A percentile compares a stretch with the other conserved stretches of the same genome.
phyloP scores from a whole-genome alignment of 1,284 basidiomycete genomes.

The Polyporus tsugae region DNA sequence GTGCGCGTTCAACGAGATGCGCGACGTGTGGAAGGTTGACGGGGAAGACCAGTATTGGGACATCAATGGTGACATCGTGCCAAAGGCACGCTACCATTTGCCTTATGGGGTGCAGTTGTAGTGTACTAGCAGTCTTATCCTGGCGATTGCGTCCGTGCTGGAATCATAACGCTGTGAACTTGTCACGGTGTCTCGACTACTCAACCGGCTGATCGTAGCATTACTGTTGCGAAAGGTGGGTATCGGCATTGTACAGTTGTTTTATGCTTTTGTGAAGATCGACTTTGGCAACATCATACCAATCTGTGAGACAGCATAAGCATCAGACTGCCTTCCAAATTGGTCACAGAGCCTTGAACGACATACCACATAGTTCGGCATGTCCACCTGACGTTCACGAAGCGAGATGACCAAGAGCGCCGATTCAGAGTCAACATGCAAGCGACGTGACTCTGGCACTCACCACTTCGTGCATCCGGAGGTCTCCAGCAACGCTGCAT shows the following conservation, averaged over 20 bases:
- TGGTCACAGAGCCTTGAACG: not conserved
- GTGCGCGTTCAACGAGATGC: too few species aligned
- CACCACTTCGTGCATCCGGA: slow-evolving; percentile 70
- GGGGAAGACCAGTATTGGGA: too few species aligned
- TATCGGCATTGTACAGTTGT: not conserved
- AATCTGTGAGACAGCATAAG: not conserved
- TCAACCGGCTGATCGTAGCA: too few species aligned
- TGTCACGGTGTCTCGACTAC: too few species aligned
- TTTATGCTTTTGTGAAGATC: not conserved
- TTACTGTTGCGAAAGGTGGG: not conserved
- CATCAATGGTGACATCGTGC: too few species aligned
- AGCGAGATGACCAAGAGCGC: not conserved
- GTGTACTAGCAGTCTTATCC: too few species aligned
- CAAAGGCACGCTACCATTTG: too few species aligned
- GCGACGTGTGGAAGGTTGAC: too few species aligned
- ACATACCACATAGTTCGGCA: slow-evolving; percentile 71
- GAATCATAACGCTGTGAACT: too few species aligned
- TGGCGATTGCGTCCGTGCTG: too few species aligned
- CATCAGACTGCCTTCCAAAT: not conserved
- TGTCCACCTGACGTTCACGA: slow-evolving; percentile 55
- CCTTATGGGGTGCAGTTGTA: too few species aligned
- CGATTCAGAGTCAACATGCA: not conserved
- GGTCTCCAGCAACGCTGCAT: slow-evolving; percentile 66
- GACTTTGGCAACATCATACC: not conserved
- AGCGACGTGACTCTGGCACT: slow-evolving; percentile 34